Percentiles rank a stretch among this genome's conserved stretches.
Evolutionary conservation across 805 yeast genomes (phyloP).

Genomic region (Kazachstania bromeliacearum): DNA sequence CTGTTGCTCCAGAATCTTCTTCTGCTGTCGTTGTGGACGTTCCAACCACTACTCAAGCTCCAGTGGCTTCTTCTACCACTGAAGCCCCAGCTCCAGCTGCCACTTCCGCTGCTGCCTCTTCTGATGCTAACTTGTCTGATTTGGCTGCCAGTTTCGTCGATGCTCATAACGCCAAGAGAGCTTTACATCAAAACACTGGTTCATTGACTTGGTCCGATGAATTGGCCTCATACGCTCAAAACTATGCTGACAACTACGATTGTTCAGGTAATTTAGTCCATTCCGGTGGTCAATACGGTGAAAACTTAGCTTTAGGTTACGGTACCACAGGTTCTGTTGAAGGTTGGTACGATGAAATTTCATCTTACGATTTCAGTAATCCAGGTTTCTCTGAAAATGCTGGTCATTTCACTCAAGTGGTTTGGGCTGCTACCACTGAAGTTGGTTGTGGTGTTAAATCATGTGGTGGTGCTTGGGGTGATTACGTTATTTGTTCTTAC

Average conservation of each 20-base stretch:
- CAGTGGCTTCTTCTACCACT: neutral
- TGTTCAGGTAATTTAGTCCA: conserved; percentile 54
- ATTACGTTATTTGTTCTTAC: conserved; percentile 64
- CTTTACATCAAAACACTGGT: conserved; percentile 25
- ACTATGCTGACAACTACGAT: conserved; percentile 40
- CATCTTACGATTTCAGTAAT: conserved; percentile 37
- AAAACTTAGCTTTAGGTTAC: conserved; percentile 51
- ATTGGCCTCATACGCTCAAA: conserved; percentile 39
- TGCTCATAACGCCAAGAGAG: conserved; percentile 2
- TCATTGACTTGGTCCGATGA: conserved; percentile 41
- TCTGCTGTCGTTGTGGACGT: conserved; percentile 4
- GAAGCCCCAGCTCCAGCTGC: conserved; percentile 5
- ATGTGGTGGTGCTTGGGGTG: conserved; percentile 13
- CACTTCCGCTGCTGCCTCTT: conserved; percentile 14
- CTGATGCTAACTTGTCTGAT: conserved; percentile 7
- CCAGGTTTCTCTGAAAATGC: conserved; percentile 27
- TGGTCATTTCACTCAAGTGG: conserved; percentile 69
- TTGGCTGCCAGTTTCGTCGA: conserved; percentile 13
- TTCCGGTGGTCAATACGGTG: conserved; percentile 54
- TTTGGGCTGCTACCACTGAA: conserved; percentile 52
- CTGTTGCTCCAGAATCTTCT: conserved; percentile 3
- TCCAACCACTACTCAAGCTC: conserved; percentile 3
- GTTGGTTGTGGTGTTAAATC: conserved; percentile 48
- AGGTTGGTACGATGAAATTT: conserved; percentile 65
- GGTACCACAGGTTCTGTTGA: conserved; percentile 46